A percentile compares a stretch with the other conserved stretches of the same genome.
phyloP scores from a whole-genome alignment of 2,329 filamentous ascomycete genomes.

The Colletotrichum liriopes region DNA sequence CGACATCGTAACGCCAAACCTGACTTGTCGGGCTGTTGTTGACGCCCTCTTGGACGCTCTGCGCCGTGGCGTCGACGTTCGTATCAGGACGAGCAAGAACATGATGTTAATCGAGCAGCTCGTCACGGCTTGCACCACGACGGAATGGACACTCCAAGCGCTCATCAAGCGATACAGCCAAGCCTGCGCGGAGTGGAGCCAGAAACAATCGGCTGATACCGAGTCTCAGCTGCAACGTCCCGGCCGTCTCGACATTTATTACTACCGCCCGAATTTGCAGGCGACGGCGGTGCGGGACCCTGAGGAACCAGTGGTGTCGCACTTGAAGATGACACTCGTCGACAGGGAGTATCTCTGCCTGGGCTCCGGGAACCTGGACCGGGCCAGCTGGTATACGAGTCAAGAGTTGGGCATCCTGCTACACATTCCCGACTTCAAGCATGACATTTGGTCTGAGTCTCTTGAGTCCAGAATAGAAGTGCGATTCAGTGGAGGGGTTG shows the following conservation, averaged over 20 bases:
- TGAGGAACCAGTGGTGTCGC: slow-evolving; percentile 79
- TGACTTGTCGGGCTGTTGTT: slow-evolving; percentile 79
- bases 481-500: slow-evolving; percentile 32
- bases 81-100: slow-evolving; percentile 75
- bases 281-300: slow-evolving; percentile 46
- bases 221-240: slow-evolving; percentile 60
- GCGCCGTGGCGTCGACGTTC: slow-evolving; percentile 76
- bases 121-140: slow-evolving; percentile 84
- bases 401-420: slow-evolving; percentile 83
- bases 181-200: slow-evolving; percentile 41
- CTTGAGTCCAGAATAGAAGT: slow-evolving; percentile 55
- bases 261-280: slow-evolving; percentile 64
- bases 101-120: slow-evolving; percentile 88
- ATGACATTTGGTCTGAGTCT: slow-evolving; percentile 57
- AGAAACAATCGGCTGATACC: slow-evolving; percentile 48
- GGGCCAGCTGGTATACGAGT: slow-evolving; percentile 89
- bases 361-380: slow-evolving; percentile 88
- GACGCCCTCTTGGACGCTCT: slow-evolving; percentile 74
- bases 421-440: slow-evolving; percentile 57
- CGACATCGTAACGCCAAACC: slow-evolving; percentile 83
- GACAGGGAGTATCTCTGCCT: slow-evolving; percentile 78
- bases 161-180: slow-evolving; percentile 71
- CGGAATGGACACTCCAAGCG: slow-evolving; percentile 73
- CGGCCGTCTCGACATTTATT: slow-evolving; percentile 72
- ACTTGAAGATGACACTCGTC: slow-evolving; percentile 84